These are phyloP conservation scores for Ogataea trehalophila DNA, from an alignment of 805 yeast species.

Conservation along the genomic window DNA sequence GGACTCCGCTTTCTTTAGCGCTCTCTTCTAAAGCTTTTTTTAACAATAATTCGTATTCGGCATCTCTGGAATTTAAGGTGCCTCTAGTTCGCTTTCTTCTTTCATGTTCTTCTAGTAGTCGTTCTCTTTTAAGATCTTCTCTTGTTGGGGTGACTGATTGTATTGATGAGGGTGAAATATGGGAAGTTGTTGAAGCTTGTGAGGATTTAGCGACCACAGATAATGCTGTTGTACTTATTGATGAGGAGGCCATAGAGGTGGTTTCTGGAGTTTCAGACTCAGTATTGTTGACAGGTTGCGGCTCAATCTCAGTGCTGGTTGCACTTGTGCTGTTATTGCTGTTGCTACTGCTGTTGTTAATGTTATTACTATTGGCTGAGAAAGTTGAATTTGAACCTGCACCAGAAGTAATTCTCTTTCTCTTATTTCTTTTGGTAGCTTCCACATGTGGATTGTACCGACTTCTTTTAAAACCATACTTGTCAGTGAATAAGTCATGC, in stretches of 20 bases:
- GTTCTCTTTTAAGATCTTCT: conserved; percentile 11
- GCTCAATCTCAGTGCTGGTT: background rate
- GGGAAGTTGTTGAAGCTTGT: background rate
- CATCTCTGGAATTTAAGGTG: conserved; percentile 25
- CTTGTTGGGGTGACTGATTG: conserved; percentile 5
- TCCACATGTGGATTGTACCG: conserved; percentile 42
- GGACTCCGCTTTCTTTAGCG: conserved; percentile 44
- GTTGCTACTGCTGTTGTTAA: background rate
- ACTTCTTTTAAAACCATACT: conserved; percentile 43
- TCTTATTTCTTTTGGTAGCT: conserved; percentile 25
- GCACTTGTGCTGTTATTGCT: background rate
- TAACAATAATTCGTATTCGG: conserved; percentile 32
- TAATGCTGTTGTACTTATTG: conserved; percentile 8
- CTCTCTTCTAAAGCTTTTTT: conserved; percentile 51
- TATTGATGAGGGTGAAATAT: no score
- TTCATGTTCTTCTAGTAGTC: conserved; percentile 13
- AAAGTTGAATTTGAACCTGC: background rate
- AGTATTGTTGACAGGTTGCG: background rate
- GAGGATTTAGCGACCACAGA: conserved; percentile 3
- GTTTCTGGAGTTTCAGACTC: background rate
- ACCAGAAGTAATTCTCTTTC: conserved; percentile 20
- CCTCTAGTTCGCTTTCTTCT: conserved; percentile 24
- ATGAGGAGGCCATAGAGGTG: no score
- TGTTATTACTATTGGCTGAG: background rate
- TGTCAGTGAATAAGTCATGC: conserved; percentile 51